Percentiles rank a stretch among this genome's conserved stretches.
Evolutionary conservation across 2,329 filamentous ascomycete genomes (phyloP).

Genomic region (Plenodomus biglobosus): DNA sequence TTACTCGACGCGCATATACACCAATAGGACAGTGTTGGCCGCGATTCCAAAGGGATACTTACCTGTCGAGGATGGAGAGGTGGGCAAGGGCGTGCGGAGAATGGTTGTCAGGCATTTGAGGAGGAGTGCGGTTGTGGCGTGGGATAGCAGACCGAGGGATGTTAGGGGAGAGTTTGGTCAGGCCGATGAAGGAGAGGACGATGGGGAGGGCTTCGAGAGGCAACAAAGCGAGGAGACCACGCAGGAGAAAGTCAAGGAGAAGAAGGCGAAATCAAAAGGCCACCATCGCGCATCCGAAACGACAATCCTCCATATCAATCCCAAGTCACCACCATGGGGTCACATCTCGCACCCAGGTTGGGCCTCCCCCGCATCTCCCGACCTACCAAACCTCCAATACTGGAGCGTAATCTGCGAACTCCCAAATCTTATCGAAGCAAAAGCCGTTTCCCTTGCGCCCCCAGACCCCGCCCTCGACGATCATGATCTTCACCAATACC

Average conservation of each 20-base stretch:
- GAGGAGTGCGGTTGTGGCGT: constrained; percentile 78
- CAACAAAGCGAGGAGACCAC: constrained; percentile 26
- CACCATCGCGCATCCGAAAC: constrained; percentile 25
- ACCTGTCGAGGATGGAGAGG: constrained; percentile 81
- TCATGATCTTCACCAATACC: constrained; percentile 18
- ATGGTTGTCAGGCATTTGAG: constrained; percentile 73
- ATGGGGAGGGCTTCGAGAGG: constrained; percentile 12
- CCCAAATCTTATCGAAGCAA: constrained; percentile 87
- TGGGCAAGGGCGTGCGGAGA: constrained; percentile 71
- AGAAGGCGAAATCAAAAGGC: constrained; percentile 30
- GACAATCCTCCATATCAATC: constrained; percentile 45
- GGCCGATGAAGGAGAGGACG: constrained; percentile 18
- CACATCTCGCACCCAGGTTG: constrained; percentile 84
- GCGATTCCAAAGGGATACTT: constrained; percentile 86
- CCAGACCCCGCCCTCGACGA: constrained; percentile 50
- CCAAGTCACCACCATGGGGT: constrained; percentile 68
- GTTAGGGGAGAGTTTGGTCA: constrained; percentile 46
- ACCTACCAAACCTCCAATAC: constrained; percentile 82
- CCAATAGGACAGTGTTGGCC: constrained; percentile 75
- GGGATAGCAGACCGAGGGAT: constrained; percentile 71
- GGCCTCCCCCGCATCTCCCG: constrained; percentile 74
- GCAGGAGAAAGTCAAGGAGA: constrained; percentile 31
- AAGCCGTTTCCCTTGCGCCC: constrained; percentile 82
- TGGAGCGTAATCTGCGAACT: constrained; percentile 78
- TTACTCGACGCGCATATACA: constrained; percentile 82